Conservation (phyloP, 73 alveolate species). For the Diophrys appendiculata region DNA sequence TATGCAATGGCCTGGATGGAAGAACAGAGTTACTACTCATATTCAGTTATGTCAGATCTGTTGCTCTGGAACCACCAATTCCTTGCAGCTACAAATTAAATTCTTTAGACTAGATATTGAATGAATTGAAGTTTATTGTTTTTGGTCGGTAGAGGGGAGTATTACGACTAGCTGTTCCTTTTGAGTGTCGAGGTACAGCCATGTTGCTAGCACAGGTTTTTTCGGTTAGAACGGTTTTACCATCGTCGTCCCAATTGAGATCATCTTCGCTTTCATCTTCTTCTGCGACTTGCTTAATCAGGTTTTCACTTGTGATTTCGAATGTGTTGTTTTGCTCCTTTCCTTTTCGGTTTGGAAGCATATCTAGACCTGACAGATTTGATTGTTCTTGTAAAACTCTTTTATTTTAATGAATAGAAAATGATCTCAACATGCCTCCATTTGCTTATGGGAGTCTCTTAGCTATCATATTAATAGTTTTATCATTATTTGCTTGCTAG, state of each 20-base stretch:
- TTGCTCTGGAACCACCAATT: too few species aligned
- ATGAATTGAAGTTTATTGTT: too few species aligned
- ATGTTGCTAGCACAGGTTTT: not conserved
- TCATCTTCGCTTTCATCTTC: not conserved
- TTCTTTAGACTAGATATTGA: too few species aligned
- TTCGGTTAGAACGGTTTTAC: not conserved
- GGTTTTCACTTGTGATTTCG: not conserved
- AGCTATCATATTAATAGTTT: not conserved
- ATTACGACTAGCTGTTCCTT: not conserved
- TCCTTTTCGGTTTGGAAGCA: not conserved
- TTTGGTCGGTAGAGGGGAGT: not conserved
- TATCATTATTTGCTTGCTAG: not conserved
- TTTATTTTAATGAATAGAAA: not conserved
- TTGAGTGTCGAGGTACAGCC: not conserved
- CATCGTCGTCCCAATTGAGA: not conserved
- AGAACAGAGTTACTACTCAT: too few species aligned
- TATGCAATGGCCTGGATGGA: too few species aligned
- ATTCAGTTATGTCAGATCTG: too few species aligned
- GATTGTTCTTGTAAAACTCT: not conserved
- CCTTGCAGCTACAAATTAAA: too few species aligned
- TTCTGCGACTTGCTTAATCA: not conserved
- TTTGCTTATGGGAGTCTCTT: not conserved
- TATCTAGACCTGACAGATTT: not conserved
- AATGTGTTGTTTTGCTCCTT: not conserved
- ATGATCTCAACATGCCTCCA: not conserved